Base-by-base conservation (phyloP, 306 rosid genomes). In the Parietaria judaica region DNA sequence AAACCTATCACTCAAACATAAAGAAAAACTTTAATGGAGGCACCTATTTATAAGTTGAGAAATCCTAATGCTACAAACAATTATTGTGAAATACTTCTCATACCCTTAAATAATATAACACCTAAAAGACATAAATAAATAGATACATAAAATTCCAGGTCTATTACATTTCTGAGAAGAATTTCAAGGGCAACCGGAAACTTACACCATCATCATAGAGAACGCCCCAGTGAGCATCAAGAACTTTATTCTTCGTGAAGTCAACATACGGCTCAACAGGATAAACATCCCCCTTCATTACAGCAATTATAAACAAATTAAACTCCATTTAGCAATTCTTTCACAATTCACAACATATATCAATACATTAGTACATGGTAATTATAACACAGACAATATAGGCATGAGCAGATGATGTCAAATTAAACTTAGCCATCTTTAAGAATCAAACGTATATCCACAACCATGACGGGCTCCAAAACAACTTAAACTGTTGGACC, bases 211-310 rank as follows among this genome's bases (percentile, higher is more conserved):
- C 84, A 72, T 78, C 79, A 36, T 72, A 72, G 56, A 82, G 79
- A 70, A 78, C 80, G 53, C 87, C 87, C 87, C 87, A 82, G 45
- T 82, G 81, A 64, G 87, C 81, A 55, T 82, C 84, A 55, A 82
- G 87, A 67, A 82, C 79, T 76, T 70, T 69, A 65, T 65, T 64
- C 61, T 62, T 37, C 15, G 31, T 35, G 41, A 69, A 70, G 37
- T 64, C 71, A 17, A 78, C 69, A 15, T 70, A 82, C 2, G 81
- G 81, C 81, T 78, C 84, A 69, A 82, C 77, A 0, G 87, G 87
- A 66, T 82, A 82, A 51, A 82, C 84, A 70, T 82, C 87, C 23
- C 87, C 87, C 87, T 82, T 71, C 63, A 66, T 69, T 31, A 68
- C 49, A 46, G 23, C 54, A 49, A 49, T 7, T n/a, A 49, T 11